phyloP scores from a whole-genome alignment of 2,329 filamentous ascomycete genomes.

The Macrophomina phaseolina region DNA sequence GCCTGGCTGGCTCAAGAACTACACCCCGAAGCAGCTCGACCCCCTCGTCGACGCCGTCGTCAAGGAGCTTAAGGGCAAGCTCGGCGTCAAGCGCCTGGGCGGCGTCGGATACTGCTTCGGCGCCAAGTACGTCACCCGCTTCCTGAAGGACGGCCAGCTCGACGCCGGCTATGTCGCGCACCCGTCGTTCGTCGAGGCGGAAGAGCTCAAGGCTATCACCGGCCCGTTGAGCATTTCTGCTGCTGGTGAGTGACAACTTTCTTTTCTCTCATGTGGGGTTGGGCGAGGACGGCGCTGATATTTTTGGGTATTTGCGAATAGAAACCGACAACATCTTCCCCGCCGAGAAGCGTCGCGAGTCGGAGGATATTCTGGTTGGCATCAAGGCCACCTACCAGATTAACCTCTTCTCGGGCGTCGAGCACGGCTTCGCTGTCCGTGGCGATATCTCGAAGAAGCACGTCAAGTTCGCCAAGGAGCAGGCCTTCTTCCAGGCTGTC shows the following conservation, averaged over 20 bases:
- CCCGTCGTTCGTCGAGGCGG: slow-evolving; percentile 72
- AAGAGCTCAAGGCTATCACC: slow-evolving; percentile 63
- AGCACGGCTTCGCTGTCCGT: slow-evolving; percentile 78
- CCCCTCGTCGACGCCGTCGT: slow-evolving; percentile 58
- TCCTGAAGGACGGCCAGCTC: slow-evolving; percentile 63
- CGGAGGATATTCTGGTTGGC: slow-evolving; percentile 64
- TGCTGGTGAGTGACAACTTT: slow-evolving; percentile 52
- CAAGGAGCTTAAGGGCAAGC: slow-evolving; percentile 52
- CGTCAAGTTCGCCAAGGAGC: slow-evolving; percentile 75
- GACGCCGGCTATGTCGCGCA: slow-evolving; percentile 77
- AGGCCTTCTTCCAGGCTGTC: slow-evolving; percentile 79
- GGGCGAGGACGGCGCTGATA: background rate
- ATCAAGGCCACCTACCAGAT: slow-evolving; percentile 72
- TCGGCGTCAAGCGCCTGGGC: slow-evolving; percentile 56
- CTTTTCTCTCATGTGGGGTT: no score
- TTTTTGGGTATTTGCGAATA: slow-evolving; percentile 30
- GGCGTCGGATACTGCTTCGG: slow-evolving; percentile 58
- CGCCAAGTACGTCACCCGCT: slow-evolving; percentile 65
- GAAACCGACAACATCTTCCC: slow-evolving; percentile 67
- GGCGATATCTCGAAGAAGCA: slow-evolving; percentile 64
- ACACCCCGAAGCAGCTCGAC: slow-evolving; percentile 55
- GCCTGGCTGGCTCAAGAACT: slow-evolving; percentile 55
- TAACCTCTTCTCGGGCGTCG: slow-evolving; percentile 72
- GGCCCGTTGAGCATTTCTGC: slow-evolving; percentile 67
- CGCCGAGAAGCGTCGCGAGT: slow-evolving; percentile 58